Conservation (phyloP, 2,329 filamentous ascomycete genomes). For the Botryotinia calthae region DNA sequence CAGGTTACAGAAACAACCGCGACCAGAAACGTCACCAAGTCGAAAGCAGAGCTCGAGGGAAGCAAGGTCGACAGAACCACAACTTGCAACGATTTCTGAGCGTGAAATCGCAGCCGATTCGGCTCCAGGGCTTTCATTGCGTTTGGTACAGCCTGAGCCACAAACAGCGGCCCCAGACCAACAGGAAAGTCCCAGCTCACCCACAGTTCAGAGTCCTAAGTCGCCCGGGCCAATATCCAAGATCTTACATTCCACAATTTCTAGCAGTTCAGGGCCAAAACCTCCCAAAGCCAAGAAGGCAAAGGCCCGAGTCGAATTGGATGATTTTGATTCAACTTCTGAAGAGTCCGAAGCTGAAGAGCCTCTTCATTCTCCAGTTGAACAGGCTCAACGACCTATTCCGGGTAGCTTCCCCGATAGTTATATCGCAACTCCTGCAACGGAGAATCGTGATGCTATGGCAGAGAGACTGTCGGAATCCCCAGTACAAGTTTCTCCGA, state of each 20-base stretch:
- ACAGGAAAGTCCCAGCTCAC: constrained; percentile 34
- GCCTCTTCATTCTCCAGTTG: constrained; percentile 26
- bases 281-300: constrained; percentile 57
- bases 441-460: constrained; percentile 38
- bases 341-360: constrained; percentile 41
- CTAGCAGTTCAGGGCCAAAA: constrained; percentile 47
- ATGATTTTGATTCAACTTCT: constrained; percentile 61
- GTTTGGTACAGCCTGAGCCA: constrained; percentile 36
- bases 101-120: constrained; percentile 32
- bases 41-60: constrained; percentile 30
- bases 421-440: constrained; percentile 31
- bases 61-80: constrained; percentile 29
- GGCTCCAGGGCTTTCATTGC: constrained; percentile 36
- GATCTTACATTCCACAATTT: constrained; percentile 43
- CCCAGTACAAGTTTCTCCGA: constrained; percentile 62
- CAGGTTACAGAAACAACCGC: constrained; percentile 67
- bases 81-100: constrained; percentile 32
- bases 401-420: constrained; percentile 40
- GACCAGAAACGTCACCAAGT: constrained; percentile 32
- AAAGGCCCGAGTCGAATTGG: constrained; percentile 63
- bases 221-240: constrained; percentile 43
- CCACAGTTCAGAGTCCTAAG: constrained; percentile 42
- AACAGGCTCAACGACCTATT: constrained; percentile 34
- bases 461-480: constrained; percentile 62
- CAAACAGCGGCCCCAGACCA: constrained; percentile 30